Base-by-base conservation (phyloP, 2,329 filamentous ascomycete species). In the Penicillium occitanis region DNA sequence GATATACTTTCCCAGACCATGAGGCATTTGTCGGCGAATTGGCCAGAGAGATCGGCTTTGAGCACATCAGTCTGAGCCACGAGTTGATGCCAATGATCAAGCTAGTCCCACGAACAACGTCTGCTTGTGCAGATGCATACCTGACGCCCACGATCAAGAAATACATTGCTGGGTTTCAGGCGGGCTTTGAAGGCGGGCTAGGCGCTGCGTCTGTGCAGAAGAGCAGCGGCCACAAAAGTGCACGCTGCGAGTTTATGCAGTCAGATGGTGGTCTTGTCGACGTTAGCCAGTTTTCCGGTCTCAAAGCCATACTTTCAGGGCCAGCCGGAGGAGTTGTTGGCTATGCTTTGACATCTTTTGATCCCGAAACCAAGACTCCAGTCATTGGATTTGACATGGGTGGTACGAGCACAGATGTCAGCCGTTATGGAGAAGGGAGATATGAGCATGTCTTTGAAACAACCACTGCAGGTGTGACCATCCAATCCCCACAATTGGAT, bases 301-400 rank as follows among this genome's bases (percentile, higher is more conserved):
- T 97, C 4, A 89, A 90, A 71, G 92, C 92, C 2, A 96, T 97
- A 67, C 76, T 97, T 1, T 96, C 92, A 0, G 93, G 93, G 0
- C 93, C 93, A 1, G 93, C 93, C n/a, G 93, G 93, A 37, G 93
- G 93, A 48, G 93, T 97, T 0, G 93, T 97, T 0, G 93, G 93
- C 6, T 96, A 96, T 76, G 92, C 93, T 17, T 86, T 93, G 28
- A 97, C 93, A 0, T 93, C 90, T 0, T 97, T 94, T 73, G 93
- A 97, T 70, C 84, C 88, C 0, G 82, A 89, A 66, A 93, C 90
- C 0, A 90, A 87, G 72, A 91, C 87, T 1, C 92, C 92, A 0
- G 90, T 96, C 6, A 96, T 97, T 72, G 93, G 93, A 0, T 96
- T 97, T 73, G 93, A 96, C 73, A 97, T 96, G 93, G 91, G 91